Base-by-base conservation (phyloP, 371 early-diverging fungal species). In the Haplosporangium sp. region DNA sequence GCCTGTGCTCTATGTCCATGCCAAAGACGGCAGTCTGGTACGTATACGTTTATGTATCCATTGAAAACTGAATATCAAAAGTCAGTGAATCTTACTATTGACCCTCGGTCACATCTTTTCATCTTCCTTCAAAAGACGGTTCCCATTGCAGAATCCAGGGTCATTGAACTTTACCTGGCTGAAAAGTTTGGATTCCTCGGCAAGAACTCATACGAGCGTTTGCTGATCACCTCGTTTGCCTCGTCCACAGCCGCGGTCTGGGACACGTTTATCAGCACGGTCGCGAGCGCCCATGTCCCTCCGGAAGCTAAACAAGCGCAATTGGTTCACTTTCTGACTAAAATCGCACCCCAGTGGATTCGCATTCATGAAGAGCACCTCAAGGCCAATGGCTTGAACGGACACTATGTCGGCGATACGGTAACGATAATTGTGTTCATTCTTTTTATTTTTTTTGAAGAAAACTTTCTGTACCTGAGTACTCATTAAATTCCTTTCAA, bases 1-100 rank as follows among this genome's bases (percentile, higher is more conserved):
- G 42, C 79, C 79, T 6, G 72, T 77, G 1, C 69, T 77, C 18
- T 77, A 77, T 46, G 72, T 77, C 38, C 79, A 77, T 45, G 58
- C 72, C 43, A 59, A 62, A 37, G 72, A 77, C 50, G 69, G 72
- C 0, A 48, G 53, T n/a, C 68, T 72, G 72, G 79, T 77, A 64
- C 5, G 9, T 4, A 23, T 47, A 8, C 10, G 2, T 6, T 52
- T 45, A 0, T 38, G 0, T 18, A 11, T 48, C 21, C 61, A 62
- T 42, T 37, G 46, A 36, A 20, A 21, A 29, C 45, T 56, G 21
- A 21, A 23, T 45, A 23, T 20, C n/a, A 5, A 29, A 29, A n/a
- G 51, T 21, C 42, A 10, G 54, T 54, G 23, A 20, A 21, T 43
- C 10, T 29, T 8, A 38, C 29, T 4, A 29, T 29, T 29, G 29